Base-by-base conservation (phyloP, 306 rosid genomes). In the Oemleria cerasiformis region DNA sequence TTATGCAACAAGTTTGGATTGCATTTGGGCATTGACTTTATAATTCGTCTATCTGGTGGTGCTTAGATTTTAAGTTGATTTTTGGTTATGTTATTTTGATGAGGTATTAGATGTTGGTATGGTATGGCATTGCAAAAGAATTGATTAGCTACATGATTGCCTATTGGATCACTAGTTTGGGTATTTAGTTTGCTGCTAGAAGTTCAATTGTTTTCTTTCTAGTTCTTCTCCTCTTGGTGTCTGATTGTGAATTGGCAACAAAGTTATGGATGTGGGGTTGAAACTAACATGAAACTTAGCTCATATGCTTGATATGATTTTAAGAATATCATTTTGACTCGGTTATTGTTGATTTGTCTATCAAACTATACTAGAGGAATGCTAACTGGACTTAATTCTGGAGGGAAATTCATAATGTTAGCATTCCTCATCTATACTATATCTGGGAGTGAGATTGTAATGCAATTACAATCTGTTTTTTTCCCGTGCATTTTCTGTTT, bases 381-480 rank as follows among this genome's bases (percentile, higher is more conserved):
- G 36, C 3, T 4, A 30, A 30, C 36, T 30, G 36, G 36, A 30
- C 36, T 30, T 30, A 3, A 30, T 30, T 30, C 36, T 30, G 2
- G 36, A 30, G 36, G 36, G 36, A 30, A 2, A 30, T 30, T 30
- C 3, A 30, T 4, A 30, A 30, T 30, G 36, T 30, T 30, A 30
- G 4, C 36, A 30, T 30, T 30, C 36, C 36, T 30, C 36, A 30
- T 30, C 36, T 30, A 30, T 3, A 30, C 36, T 30, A 30, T 30
- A 49, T 47, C 70, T 16, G 15, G 71, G 59, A 67, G 17, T 65
- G 51, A 20, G 70, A 9, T 16, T 47, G 41, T 47, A 25, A 44
- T 30, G 25, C 43, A 25, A 36, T 47, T 48, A 25, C 12, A 47
- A 7, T 15, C 14, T 0, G 15, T 0, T 65, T 15, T 65, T 9